Percentiles rank a stretch among this genome's conserved stretches.
phyloP scores from a whole-genome alignment of 257 asterid species.

The Eucommia ulmoides region DNA sequence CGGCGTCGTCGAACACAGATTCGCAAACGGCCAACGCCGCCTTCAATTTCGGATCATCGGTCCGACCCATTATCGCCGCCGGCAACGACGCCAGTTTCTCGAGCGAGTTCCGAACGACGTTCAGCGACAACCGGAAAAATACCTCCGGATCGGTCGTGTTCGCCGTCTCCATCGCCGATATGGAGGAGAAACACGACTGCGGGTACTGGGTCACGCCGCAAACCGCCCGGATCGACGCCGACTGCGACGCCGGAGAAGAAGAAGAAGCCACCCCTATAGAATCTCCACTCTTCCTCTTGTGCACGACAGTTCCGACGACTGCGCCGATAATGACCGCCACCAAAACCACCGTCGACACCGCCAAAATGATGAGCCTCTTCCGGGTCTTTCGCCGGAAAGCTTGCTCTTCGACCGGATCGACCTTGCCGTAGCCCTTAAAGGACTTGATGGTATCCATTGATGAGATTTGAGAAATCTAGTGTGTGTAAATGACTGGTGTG shows the following conservation, averaged over 20 bases:
- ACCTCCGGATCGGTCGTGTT: slow-evolving; percentile 39
- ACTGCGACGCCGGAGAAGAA: slow-evolving; percentile 6
- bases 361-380: slow-evolving; percentile 36
- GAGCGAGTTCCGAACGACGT: slow-evolving; percentile 28
- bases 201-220: slow-evolving; percentile 48
- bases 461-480: too few relatives aligned
- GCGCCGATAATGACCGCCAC: slow-evolving; percentile 30
- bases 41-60: slow-evolving; percentile 20
- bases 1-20: slow-evolving; percentile 44
- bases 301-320: slow-evolving; percentile 46
- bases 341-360: slow-evolving; percentile 28
- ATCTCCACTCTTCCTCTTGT: slow-evolving; percentile 14
- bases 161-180: slow-evolving; percentile 18
- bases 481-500: too few relatives aligned
- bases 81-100: slow-evolving; percentile 23
- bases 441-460: slow-evolving; percentile 63
- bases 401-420: slow-evolving; percentile 42
- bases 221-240: slow-evolving; percentile 40
- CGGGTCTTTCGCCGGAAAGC: slow-evolving; percentile 54
- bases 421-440: slow-evolving; percentile 78
- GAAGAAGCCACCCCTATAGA: slow-evolving; percentile 11
- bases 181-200: slow-evolving; percentile 35
- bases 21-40: slow-evolving; percentile 44
- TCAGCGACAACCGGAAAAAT: slow-evolving; percentile 39
- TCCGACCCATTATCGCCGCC: slow-evolving; percentile 14